A percentile compares a stretch with the other conserved stretches of the same genome.
Evolutionary conservation across 2,329 filamentous ascomycete species (phyloP).

Genomic region (Aspergillus sclerotialis): DNA sequence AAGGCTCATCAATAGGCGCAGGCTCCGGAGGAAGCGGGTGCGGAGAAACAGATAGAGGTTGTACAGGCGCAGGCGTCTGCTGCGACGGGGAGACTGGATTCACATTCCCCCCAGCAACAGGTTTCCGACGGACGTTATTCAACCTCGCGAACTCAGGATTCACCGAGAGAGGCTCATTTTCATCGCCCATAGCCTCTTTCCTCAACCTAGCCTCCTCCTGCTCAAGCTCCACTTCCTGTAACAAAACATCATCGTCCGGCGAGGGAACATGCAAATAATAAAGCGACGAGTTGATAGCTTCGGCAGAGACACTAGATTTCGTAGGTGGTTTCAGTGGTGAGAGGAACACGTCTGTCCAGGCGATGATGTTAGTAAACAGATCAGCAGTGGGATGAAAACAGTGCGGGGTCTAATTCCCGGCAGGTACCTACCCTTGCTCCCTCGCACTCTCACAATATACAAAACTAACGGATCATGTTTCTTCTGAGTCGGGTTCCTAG

Average conservation of each 20-base stretch:
- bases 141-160: constrained; percentile 23
- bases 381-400: constrained; percentile 7
- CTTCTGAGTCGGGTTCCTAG: constrained; percentile 64
- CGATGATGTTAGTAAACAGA: constrained; percentile 8
- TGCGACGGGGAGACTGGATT: constrained; percentile 16
- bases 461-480: constrained; percentile 67
- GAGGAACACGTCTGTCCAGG: constrained; percentile 70
- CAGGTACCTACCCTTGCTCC: constrained; percentile 63
- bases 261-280: constrained; percentile 83
- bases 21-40: constrained; percentile 5
- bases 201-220: constrained; percentile 20
- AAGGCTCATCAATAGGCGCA: background rate
- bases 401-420: constrained; percentile 7
- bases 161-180: constrained; percentile 12
- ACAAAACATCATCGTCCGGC: constrained; percentile 47
- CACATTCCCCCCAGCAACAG: constrained; percentile 20
- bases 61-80: constrained; percentile 4
- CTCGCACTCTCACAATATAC: constrained; percentile 90
- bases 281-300: constrained; percentile 78
- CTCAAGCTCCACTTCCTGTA: constrained; percentile 33
- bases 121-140: constrained; percentile 35
- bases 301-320: constrained; percentile 73
- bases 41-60: constrained; percentile 5
- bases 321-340: constrained; percentile 82
- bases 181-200: constrained; percentile 17